Evolutionary conservation across 345 rosid genomes (phyloP).

Genomic region (Aurinia saxatilis): DNA sequence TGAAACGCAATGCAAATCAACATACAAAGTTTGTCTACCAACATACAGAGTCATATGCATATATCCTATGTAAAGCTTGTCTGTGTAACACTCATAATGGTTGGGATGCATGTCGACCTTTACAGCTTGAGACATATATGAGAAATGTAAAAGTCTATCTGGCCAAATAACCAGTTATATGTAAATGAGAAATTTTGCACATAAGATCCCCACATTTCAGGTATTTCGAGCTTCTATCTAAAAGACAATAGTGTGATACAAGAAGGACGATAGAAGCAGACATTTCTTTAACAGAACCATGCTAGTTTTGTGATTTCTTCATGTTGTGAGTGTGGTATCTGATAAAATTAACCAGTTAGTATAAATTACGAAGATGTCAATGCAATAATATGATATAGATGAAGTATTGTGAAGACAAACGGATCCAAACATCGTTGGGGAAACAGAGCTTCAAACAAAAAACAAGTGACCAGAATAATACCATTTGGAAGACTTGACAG

Average conservation of each 20-base stretch:
- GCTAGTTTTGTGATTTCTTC: not conserved
- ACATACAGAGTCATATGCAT: not conserved
- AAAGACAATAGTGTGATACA: not conserved
- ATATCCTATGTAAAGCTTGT: not conserved
- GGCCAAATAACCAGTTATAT: not conserved
- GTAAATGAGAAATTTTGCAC: not conserved
- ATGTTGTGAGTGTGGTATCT: no score
- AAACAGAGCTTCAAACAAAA: slow-evolving; percentile 1
- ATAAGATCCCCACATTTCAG: not conserved
- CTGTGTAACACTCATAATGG: not conserved
- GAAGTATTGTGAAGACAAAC: not conserved
- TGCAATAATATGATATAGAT: not conserved
- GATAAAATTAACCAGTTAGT: no score
- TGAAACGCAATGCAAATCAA: no score
- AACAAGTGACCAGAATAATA: not conserved
- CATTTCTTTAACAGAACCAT: not conserved
- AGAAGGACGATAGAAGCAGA: not conserved
- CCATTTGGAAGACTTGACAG: not conserved
- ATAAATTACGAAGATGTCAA: not conserved
- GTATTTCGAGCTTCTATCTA: not conserved
- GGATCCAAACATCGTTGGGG: not conserved
- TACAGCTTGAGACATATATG: not conserved
- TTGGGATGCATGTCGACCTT: not conserved
- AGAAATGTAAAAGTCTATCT: not conserved
- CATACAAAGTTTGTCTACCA: no score